A percentile compares a stretch with the other conserved stretches of the same genome.
These are phyloP conservation scores for Leccinum pellstonianum DNA, from an alignment of 768 basidiomycete species.

Conservation along the genomic window DNA sequence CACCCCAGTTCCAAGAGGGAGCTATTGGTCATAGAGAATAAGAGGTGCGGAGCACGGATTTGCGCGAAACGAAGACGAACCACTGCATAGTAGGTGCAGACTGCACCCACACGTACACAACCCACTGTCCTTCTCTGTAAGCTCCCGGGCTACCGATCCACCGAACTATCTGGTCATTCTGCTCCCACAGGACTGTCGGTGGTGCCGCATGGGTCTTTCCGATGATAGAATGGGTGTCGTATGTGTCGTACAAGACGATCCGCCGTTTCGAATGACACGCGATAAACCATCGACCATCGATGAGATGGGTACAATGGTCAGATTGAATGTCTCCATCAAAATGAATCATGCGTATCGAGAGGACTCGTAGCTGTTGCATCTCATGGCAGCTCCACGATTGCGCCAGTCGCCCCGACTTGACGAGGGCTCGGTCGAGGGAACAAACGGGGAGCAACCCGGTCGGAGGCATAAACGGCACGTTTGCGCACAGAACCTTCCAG, in stretches of 20 bases:
- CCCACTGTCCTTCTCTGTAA: neutral
- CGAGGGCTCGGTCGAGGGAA: neutral
- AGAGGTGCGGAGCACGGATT: neutral
- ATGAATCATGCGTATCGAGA: neutral
- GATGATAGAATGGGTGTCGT: no score
- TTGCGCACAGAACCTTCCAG: neutral
- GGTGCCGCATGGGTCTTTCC: no score
- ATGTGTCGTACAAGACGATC: no score
- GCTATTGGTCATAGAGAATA: neutral
- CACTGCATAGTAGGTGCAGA: neutral
- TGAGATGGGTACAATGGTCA: neutral
- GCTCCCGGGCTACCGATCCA: neutral
- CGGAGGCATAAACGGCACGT: neutral
- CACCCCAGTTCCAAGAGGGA: neutral
- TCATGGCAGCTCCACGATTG: neutral
- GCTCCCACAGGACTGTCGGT: neutral
- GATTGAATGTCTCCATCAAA: neutral
- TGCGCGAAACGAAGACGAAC: neutral
- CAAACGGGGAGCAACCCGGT: neutral
- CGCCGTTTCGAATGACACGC: neutral
- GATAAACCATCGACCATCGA: neutral
- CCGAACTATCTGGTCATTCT: neutral
- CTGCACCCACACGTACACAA: neutral
- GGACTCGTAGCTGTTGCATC: neutral
- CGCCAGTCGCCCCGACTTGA: neutral